A percentile compares a stretch with the other conserved stretches of the same genome.
These are phyloP conservation scores for Penicillium sp. DNA, from an alignment of 2,329 filamentous ascomycete genomes.

Conservation along the genomic window DNA sequence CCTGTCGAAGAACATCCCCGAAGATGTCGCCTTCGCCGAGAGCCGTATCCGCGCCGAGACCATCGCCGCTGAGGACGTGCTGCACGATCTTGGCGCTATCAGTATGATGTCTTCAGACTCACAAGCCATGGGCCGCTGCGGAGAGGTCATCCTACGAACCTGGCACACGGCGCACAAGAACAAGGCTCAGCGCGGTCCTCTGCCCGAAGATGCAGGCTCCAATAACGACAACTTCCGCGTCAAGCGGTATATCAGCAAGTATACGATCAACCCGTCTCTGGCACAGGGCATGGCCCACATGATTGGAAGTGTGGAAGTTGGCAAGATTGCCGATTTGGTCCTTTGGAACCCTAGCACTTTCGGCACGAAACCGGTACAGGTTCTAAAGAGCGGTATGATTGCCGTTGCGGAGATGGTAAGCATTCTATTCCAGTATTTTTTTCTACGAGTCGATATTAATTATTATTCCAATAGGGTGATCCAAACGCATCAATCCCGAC, in stretches of 20 bases:
- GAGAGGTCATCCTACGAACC: conserved; percentile 88
- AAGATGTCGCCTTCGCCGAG: conserved; percentile 95
- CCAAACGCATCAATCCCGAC: conserved; percentile 85
- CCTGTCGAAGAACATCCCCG: conserved; percentile 86
- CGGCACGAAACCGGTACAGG: conserved; percentile 78
- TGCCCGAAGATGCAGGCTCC: conserved; percentile 78
- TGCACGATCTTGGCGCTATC: conserved; percentile 93
- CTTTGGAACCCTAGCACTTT: conserved; percentile 86
- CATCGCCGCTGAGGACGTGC: conserved; percentile 93
- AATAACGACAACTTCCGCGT: conserved; percentile 89
- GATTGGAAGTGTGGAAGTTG: conserved; percentile 83
- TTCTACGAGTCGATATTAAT: not conserved
- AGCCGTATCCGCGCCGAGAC: conserved; percentile 93
- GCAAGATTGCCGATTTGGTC: conserved; percentile 87
- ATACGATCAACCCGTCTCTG: conserved; percentile 91
- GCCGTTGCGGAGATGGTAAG: conserved; percentile 80
- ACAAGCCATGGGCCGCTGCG: conserved; percentile 95
- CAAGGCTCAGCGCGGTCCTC: conserved; percentile 76
- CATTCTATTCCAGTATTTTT: not conserved
- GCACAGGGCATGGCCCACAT: conserved; percentile 88
- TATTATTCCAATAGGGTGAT: conserved; percentile 62
- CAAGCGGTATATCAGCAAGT: conserved; percentile 92
- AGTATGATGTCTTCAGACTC: conserved; percentile 97
- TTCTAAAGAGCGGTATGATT: conserved; percentile 89
- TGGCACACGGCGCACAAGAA: conserved; percentile 99